phyloP scores from a whole-genome alignment of 2,329 filamentous ascomycete species.

The Aureobasidium sp. region DNA sequence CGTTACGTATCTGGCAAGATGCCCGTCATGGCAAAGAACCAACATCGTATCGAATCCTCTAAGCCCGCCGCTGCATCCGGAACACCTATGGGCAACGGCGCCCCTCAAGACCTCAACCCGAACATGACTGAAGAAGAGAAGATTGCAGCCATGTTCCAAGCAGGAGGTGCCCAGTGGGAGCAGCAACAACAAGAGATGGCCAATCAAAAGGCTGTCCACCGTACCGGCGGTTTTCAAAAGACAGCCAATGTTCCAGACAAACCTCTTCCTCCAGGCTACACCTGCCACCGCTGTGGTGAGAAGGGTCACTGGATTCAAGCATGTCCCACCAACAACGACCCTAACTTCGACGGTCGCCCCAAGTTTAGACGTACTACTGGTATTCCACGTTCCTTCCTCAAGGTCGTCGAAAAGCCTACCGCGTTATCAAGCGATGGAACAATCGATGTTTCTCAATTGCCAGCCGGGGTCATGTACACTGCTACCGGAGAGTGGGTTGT shows the following conservation, averaged over 20 bases:
- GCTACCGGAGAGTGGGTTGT: slow-evolving; percentile 96
- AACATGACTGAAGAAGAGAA: slow-evolving; percentile 90
- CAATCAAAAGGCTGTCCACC: slow-evolving; percentile 46
- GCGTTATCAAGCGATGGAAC: slow-evolving; percentile 66
- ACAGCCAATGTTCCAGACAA: slow-evolving; percentile 78
- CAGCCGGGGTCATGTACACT: slow-evolving; percentile 92
- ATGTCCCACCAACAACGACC: slow-evolving; percentile 97
- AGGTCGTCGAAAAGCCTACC: slow-evolving; percentile 87
- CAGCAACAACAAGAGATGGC: slow-evolving; percentile 91
- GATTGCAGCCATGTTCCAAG: slow-evolving; percentile 84
- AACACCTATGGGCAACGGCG: slow-evolving; percentile 44
- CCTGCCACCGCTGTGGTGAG: slow-evolving; percentile 92
- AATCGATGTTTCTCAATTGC: slow-evolving; percentile 72
- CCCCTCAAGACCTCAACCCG: slow-evolving; percentile 60
- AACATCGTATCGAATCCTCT: slow-evolving; percentile 57
- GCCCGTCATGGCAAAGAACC: slow-evolving; percentile 79
- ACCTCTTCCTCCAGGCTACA: slow-evolving; percentile 85
- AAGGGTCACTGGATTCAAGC: slow-evolving; percentile 99
- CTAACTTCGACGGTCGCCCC: slow-evolving; percentile 87
- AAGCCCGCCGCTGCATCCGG: slow-evolving; percentile 41
- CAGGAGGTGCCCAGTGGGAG: slow-evolving; percentile 85
- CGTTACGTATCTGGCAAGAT: slow-evolving; percentile 96
- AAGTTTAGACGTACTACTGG: slow-evolving; percentile 94
- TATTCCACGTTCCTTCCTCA: slow-evolving; percentile 90
- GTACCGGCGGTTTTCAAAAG: slow-evolving; percentile 45